Base-by-base conservation (phyloP, 257 asterid species). In the Salvia hispanica region DNA sequence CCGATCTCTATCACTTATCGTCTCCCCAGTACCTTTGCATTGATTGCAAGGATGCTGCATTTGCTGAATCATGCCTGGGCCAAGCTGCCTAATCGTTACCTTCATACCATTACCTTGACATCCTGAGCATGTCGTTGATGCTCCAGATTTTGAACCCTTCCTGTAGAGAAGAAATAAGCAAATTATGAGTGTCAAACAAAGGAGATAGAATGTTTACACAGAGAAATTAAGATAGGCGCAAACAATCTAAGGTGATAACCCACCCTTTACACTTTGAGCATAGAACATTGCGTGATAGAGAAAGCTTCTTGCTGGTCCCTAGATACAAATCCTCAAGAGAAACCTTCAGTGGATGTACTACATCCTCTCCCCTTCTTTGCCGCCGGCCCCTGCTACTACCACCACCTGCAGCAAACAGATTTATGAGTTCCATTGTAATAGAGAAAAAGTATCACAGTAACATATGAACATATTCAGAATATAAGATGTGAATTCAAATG, bases 51-150 rank as follows among this genome's bases (percentile, higher is more conserved):
- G 80, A 9, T 83, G 86, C 75, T 83, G 84, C 84, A 83, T 83
- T 66, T 80, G 84, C 71, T 83, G 88, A 69, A 80, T 73, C 88
- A 83, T 83, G 7, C 84, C 82, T 9, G 86, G 88, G 53, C 86
- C 86, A 43, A 83, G 78, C 74, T 83, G 88, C 62, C 86, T 70
- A 9, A 80, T 76, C 8, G 81, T 39, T 9, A 83, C 85, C 80
- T 76, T 40, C 88, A 83, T 76, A 12, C 88, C 88, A 36, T 47
- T 67, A 36, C 88, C 88, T 71, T 81, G 84, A 72, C 88, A 83
- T 2, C 84, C 80, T 0, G 78, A 40, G 44, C 88, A 83, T 16
- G 72, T 80, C 74, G 75, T 10, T 12, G 86, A 80, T 2, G 81
- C 82, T 61, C 88, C 88, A 33, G 86, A 80, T 74, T 83, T 83